These are phyloP conservation scores for Drechslerella coelobrocha DNA, from an alignment of 2,329 filamentous ascomycete genomes.

Conservation along the genomic window DNA sequence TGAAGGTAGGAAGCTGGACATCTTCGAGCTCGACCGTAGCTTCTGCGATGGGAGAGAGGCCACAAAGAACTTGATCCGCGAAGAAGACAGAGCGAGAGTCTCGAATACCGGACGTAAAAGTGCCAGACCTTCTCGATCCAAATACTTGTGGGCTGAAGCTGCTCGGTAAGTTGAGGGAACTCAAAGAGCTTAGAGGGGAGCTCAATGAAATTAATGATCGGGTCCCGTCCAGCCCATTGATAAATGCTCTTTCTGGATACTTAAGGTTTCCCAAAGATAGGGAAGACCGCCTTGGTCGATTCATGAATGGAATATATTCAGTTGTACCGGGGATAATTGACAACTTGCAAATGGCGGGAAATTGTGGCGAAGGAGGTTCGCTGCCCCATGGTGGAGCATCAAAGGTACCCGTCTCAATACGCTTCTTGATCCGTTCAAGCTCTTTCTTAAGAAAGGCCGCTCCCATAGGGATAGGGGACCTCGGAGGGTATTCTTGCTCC, in stretches of 20 bases:
- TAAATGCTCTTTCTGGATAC: conserved; percentile 7
- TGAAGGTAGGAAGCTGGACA: conserved; percentile 3
- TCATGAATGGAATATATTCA: not conserved
- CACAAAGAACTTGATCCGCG: conserved; percentile 14
- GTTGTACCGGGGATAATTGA: not conserved
- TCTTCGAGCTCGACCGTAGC: conserved; percentile 6
- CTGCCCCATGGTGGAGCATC: conserved; percentile 22
- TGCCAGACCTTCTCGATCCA: conserved; percentile 17
- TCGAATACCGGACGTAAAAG: conserved; percentile 18
- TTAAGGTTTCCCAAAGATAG: not conserved
- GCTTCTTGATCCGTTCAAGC: conserved; percentile 25
- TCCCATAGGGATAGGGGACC: conserved; percentile 16
- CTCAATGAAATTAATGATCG: conserved; percentile 7
- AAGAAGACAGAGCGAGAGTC: conserved; percentile 13
- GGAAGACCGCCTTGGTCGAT: conserved; percentile 6
- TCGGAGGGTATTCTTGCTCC: conserved; percentile 4
- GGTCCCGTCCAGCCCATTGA: conserved; percentile 13
- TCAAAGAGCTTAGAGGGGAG: conserved; percentile 14
- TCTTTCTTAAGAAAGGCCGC: conserved; percentile 28
- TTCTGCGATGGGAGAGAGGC: conserved; percentile 14
- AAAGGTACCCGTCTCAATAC: conserved; percentile 16
- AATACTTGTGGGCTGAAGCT: conserved; percentile 21
- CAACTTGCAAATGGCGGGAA: conserved; percentile 9
- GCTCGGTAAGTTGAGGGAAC: conserved; percentile 27
- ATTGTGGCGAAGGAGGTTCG: not conserved